phyloP scores from a whole-genome alignment of 805 yeast genomes.

The Saturnispora sanitii region DNA sequence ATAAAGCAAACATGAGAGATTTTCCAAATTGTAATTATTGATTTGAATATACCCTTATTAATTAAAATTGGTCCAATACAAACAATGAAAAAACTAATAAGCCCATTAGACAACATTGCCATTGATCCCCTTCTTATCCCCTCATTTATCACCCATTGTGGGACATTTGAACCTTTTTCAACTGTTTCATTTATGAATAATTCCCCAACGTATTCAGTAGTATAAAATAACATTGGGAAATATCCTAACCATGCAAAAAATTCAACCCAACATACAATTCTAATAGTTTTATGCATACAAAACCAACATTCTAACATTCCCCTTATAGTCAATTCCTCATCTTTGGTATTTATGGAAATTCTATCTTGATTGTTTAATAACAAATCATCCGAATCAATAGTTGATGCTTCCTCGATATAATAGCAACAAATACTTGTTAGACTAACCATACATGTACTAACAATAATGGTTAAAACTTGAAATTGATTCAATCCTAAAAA shows the following conservation, averaged over 20 bases:
- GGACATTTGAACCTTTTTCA: conserved; percentile 22
- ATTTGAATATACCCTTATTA: conserved; percentile 10
- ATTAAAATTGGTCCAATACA: conserved; percentile 36
- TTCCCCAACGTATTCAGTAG: conserved; percentile 57
- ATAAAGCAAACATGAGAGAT: conserved; percentile 42
- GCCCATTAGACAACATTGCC: conserved; percentile 42
- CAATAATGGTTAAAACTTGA: conserved; percentile 37
- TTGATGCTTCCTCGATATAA: conserved; percentile 38
- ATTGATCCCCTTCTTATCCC: conserved; percentile 42
- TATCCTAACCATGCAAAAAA: conserved; percentile 63
- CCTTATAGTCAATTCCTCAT: conserved; percentile 2
- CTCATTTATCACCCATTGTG: conserved; percentile 26
- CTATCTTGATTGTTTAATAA: no score
- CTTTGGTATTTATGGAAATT: no score
- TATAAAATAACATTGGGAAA: conserved; percentile 55
- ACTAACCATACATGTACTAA: conserved; percentile 31
- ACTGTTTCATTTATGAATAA: conserved; percentile 37
- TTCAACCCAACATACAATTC: conserved; percentile 44
- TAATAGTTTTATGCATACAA: conserved; percentile 26
- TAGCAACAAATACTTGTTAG: conserved; percentile 33
- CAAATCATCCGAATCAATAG: no score
- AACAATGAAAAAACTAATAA: conserved; percentile 37
- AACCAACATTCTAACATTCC: conserved; percentile 3
- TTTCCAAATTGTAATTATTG: conserved; percentile 34
- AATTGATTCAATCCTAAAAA: conserved; percentile 30